Base-by-base conservation (phyloP, 495 filamentous ascomycete genomes). In the Parachaetomium inaequale region DNA sequence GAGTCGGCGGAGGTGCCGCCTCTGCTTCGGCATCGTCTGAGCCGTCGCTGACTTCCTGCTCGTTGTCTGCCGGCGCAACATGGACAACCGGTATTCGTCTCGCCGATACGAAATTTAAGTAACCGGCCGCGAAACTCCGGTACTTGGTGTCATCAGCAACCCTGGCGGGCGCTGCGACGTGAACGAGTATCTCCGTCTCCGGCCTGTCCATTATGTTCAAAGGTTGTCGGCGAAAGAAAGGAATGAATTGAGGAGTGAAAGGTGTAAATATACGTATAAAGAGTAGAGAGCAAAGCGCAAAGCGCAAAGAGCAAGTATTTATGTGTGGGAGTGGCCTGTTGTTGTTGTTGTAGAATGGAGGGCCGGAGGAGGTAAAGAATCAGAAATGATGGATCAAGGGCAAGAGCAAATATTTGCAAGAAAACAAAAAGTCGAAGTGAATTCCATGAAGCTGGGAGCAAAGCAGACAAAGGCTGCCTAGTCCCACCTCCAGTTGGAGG, bases 151-250 rank as follows among this genome's bases (percentile, higher is more conserved):
- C 89, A 63, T 91, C 86, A 45, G 66, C 67, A 29, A 71, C 79
- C 53, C 72, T 76, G 70, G 85, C 85, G 53, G 88, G 84, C 32
- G 87, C 88, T 34, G 83, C 77, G 66, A 87, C 79, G 72, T 91
- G 88, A 23, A 90, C 83, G 52, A 91, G 78, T 50, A 91, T 85
- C 75, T 91, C 87, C 17, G 76, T 72, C 36, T 76, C 70, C 31
- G 64, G 57, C 29, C 66, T 31, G 38, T 28, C 51, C 68, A 69
- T 70, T 1, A 4, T 29, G 31, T 7, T 7, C 11, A n/a, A 26
- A 21, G n/a, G 17, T 26, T 1, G 21, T 2, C 29, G n/a, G 31
- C 7, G 25, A 36, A 43, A 23, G 42, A 10, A 46, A 23, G 19
- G 19, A 4, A 46, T 19, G 19, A 23, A 46, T 4, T 11, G 19